Evolutionary conservation across 768 basidiomycete species (phyloP).

Genomic region (Pisolithus microcarpus): DNA sequence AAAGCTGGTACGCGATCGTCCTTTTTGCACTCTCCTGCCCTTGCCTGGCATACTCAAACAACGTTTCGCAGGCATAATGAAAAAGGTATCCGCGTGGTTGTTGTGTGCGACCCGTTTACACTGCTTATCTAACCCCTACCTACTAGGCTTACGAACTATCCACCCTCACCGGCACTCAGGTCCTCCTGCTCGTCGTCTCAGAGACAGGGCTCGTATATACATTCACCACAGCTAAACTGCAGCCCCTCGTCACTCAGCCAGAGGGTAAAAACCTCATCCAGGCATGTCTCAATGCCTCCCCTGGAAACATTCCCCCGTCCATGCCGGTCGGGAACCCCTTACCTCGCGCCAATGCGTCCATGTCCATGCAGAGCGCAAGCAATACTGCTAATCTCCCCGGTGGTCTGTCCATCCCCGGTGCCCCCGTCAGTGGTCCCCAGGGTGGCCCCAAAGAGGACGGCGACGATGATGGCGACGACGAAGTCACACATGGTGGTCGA

Average conservation of each 20-base stretch:
- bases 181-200: slow-evolving; percentile 93
- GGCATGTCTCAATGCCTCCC: slow-evolving; percentile 91
- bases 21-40: slow-evolving; percentile 29
- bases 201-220: slow-evolving; percentile 99
- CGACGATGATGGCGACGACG: slow-evolving; percentile 54
- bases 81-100: slow-evolving; percentile 62
- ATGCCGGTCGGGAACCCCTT: slow-evolving; percentile 68
- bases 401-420: slow-evolving; percentile 64
- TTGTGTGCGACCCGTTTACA: not conserved
- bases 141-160: slow-evolving; percentile 95
- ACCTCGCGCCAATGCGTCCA: slow-evolving; percentile 47
- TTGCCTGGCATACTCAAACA: slow-evolving; percentile 22
- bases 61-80: slow-evolving; percentile 90
- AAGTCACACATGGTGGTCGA: slow-evolving; percentile 44
- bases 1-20: slow-evolving; percentile 77
- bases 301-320: slow-evolving; percentile 68
- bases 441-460: slow-evolving; percentile 50
- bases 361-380: slow-evolving; percentile 41
- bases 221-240: slow-evolving; percentile 96
- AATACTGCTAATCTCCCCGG: slow-evolving; percentile 66
- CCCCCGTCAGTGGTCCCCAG: slow-evolving; percentile 30
- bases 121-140: slow-evolving; percentile 23
- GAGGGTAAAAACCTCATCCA: slow-evolving; percentile 99
- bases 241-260: slow-evolving; percentile 95
- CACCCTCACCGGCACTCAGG: slow-evolving; percentile 95